These are phyloP conservation scores for Acarospora socialis DNA, from an alignment of 2,329 filamentous ascomycete genomes.

Conservation along the genomic window DNA sequence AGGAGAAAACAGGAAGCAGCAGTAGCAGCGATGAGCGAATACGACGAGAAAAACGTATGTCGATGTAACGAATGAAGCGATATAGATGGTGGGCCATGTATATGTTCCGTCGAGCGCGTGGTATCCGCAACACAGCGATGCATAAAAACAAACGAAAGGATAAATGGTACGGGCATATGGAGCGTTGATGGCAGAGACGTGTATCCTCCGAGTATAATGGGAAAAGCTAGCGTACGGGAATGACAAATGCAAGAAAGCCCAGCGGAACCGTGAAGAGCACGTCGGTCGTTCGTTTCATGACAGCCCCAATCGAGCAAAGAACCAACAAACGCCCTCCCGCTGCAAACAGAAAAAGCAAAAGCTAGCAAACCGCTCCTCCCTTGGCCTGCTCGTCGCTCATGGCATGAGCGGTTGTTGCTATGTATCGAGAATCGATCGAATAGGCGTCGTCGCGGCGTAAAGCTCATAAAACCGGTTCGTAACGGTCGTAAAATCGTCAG, in stretches of 20 bases:
- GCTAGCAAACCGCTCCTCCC: neutral
- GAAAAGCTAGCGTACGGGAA: neutral
- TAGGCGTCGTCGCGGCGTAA: slow-evolving; percentile 5
- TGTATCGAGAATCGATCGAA: slow-evolving; percentile 6
- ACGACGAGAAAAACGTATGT: neutral
- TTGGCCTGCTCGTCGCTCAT: slow-evolving; percentile 3
- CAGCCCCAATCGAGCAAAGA: neutral
- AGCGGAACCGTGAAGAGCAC: too few species aligned
- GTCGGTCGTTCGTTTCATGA: too few species aligned
- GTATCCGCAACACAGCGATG: slow-evolving; percentile 5
- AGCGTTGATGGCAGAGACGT: neutral
- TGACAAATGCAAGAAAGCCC: too few species aligned
- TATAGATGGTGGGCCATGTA: neutral
- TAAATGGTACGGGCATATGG: neutral
- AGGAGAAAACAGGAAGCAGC: neutral
- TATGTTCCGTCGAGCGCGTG: neutral
- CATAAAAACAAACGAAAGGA: neutral
- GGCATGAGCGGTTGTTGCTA: slow-evolving; percentile 11
- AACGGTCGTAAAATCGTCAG: slow-evolving; percentile 3
- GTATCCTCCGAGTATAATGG: neutral
- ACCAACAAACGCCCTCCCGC: neutral
- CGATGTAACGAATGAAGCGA: neutral
- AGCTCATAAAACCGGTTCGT: neutral
- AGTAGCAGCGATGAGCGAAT: neutral
- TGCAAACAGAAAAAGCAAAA: neutral